Evolutionary conservation across 2,329 filamentous ascomycete species (phyloP), one percentile per base, ranked within the genome.

Genomic region (Albophoma yamanashiensis): DNA sequence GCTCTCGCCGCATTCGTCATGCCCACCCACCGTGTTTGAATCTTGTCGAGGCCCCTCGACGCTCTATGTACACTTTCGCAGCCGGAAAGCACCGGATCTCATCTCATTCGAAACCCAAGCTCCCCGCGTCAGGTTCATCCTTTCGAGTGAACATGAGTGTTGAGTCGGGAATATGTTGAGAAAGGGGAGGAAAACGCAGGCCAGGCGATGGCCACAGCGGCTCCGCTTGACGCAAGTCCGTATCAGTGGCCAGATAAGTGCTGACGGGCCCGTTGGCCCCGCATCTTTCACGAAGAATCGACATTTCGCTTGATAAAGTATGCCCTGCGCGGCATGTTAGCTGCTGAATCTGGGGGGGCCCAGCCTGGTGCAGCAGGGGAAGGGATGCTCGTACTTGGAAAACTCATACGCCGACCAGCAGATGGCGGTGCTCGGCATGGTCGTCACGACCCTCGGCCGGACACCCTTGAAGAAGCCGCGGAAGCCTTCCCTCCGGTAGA

Each of bases 351-450:
- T n/a, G 12, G 50, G 31, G 47, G 31, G n/a, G 27, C 27, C 50
- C 9, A n/a, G 25, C 20, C 14, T 25, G 31, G 15, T 20, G n/a
- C 14, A 2, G 47, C 15, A 25, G 14, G 20, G n/a, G 20, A 27
- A 2, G 20, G 40, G 36, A 34, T 27, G 27, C 57, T 76, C 83
- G 69, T 75, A 87, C 85, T 88, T 88, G 67, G 83, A 87, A 64
- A 85, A 85, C 68, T 88, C 85, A 67, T 88, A 88, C 38, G 84
- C 84, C 45, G 85, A 94, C 94, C 94, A 99, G 81, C 94, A 99
- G 70, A 99, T 99, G n/a, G 94, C 94, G 40, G 94, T 99, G 77
- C 92, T 97, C 25, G 94, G 94, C 89, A 97, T 97, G 1, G 94
- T 96, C 14, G 92, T 97, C 63, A 99, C 87, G 56, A 99, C 88